Conservation (phyloP, 2,329 filamentous ascomycete species). For the Fusarium pseudocircinatum region DNA sequence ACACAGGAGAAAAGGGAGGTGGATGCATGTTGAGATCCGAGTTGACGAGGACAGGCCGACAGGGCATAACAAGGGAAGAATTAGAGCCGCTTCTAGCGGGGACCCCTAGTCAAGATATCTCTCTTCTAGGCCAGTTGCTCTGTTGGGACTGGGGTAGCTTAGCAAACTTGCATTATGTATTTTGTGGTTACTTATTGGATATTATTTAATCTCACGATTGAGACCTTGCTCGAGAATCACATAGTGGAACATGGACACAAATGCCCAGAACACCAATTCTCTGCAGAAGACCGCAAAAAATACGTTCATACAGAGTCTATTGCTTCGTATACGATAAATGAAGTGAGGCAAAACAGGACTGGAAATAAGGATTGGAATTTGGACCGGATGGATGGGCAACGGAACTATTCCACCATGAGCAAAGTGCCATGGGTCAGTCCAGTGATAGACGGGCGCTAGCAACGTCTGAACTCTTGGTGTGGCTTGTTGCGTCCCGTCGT, state of each 20-base stretch:
- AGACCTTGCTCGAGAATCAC: conserved; percentile 22
- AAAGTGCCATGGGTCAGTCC: background rate
- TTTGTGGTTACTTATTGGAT: conserved; percentile 11
- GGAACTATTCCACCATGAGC: conserved; percentile 8
- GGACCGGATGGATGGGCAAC: conserved; percentile 13
- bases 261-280: background rate
- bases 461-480: conserved; percentile 35
- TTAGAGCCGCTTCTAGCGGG: conserved; percentile 33
- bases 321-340: background rate
- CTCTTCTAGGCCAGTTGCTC: conserved; percentile 28
- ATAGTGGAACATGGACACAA: background rate
- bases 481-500: conserved; percentile 13
- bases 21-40: conserved; percentile 24
- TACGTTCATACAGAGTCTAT: background rate
- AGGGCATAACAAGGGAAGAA: conserved; percentile 27
- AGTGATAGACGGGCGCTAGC: conserved; percentile 34
- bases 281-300: background rate
- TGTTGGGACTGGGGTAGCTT: conserved; percentile 28
- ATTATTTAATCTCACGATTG: conserved; percentile 10
- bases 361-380: conserved; percentile 17
- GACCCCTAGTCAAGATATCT: conserved; percentile 31
- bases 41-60: conserved; percentile 17
- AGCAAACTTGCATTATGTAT: conserved; percentile 12
- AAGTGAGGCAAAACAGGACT: background rate
- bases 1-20: conserved; percentile 38